These are phyloP conservation scores for Leishmania guyanensis DNA, from an alignment of 208 protist genomes.

Conservation along the genomic window DNA sequence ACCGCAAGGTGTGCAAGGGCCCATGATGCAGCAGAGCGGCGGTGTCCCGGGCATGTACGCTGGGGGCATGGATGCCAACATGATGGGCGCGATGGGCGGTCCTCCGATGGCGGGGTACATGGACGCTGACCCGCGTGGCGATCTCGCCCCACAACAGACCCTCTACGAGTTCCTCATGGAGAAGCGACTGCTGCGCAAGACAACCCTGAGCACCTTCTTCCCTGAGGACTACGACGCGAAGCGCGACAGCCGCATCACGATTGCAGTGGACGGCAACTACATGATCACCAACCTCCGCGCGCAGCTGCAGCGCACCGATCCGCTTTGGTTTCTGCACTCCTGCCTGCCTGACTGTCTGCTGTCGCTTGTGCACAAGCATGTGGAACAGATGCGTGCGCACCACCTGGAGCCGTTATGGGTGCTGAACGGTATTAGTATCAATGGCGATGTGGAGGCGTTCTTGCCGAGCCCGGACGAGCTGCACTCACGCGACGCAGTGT, in stretches of 20 bases:
- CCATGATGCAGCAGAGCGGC: conserved; percentile 28
- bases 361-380: conserved; percentile 62
- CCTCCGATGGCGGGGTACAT: conserved; percentile 36
- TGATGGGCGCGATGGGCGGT: conserved; percentile 44
- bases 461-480: conserved; percentile 63
- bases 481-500: conserved; percentile 57
- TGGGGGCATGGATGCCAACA: conserved; percentile 23
- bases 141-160: conserved; percentile 33
- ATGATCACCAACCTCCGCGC: conserved; percentile 68
- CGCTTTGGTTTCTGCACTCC: conserved; percentile 86
- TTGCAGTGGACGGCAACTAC: conserved; percentile 85
- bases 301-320: conserved; percentile 59
- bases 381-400: conserved; percentile 59
- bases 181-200: conserved; percentile 58
- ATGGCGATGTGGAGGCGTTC: conserved; percentile 83
- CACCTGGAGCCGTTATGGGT: conserved; percentile 85
- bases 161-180: conserved; percentile 69
- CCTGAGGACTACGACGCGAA: conserved; percentile 46
- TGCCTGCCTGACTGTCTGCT: conserved; percentile 70
- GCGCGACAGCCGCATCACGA: conserved; percentile 43
- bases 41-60: conserved; percentile 19
- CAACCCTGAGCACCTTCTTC: conserved; percentile 49
- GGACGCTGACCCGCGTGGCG: conserved; percentile 15
- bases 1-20: conserved; percentile 5
- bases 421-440: conserved; percentile 81